Percentiles rank a stretch among this genome's conserved stretches.
Evolutionary conservation across 2,329 filamentous ascomycete species (phyloP).

Genomic region (Acrodontium crateriforme): DNA sequence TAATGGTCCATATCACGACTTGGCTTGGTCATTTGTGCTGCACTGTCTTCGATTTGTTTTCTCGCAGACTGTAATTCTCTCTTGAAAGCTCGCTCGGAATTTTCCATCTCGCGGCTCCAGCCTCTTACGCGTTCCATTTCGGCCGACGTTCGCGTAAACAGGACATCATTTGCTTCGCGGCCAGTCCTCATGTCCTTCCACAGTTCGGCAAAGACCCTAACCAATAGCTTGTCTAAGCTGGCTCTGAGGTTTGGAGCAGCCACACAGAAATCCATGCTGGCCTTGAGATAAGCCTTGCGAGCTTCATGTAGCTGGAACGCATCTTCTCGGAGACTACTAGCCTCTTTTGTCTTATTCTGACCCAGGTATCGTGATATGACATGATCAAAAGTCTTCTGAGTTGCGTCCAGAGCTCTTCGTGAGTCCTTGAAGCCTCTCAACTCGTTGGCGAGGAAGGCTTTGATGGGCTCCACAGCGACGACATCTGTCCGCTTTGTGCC

Average conservation of each 20-base stretch:
- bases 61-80: slow-evolving; percentile 67
- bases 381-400: slow-evolving; percentile 74
- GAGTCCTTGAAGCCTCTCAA: slow-evolving; percentile 76
- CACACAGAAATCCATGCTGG: slow-evolving; percentile 86
- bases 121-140: slow-evolving; percentile 88
- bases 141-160: slow-evolving; percentile 51
- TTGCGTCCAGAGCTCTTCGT: slow-evolving; percentile 57
- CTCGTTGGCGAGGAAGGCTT: slow-evolving; percentile 63
- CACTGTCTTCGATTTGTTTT: slow-evolving; percentile 66
- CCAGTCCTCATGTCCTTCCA: slow-evolving; percentile 73
- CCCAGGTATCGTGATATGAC: slow-evolving; percentile 67
- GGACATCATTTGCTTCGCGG: slow-evolving; percentile 47
- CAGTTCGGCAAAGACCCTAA: slow-evolving; percentile 71
- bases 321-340: slow-evolving; percentile 81
- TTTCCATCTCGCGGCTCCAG: slow-evolving; percentile 91
- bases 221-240: slow-evolving; percentile 72
- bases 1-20: slow-evolving; percentile 92
- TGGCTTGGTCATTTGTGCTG: slow-evolving; percentile 57
- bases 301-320: slow-evolving; percentile 92
- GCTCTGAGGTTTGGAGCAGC: slow-evolving; percentile 74
- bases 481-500: slow-evolving; percentile 66
- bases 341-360: slow-evolving; percentile 87
- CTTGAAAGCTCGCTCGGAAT: slow-evolving; percentile 69
- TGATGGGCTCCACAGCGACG: slow-evolving; percentile 68
- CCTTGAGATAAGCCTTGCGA: slow-evolving; percentile 76